Base-by-base conservation (phyloP, 306 rosid species). In the Gillenia trifoliata region DNA sequence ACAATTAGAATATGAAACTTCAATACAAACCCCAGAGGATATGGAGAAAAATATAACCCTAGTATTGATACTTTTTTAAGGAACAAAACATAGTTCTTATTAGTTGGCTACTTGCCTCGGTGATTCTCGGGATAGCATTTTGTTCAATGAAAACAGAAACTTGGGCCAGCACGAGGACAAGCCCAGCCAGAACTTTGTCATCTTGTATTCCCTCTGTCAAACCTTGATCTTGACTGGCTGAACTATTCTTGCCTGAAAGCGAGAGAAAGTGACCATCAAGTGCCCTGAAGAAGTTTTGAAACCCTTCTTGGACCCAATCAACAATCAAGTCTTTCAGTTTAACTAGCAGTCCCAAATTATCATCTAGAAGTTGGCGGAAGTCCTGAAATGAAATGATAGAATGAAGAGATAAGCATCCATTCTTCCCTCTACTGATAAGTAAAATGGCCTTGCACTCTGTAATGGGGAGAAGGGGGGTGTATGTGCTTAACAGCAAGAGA, bases 241-340 rank as follows among this genome's bases (percentile, higher is more conserved):
- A 73, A 82, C 60, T 83, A 67, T 78, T 88, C 85, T 84, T 85
- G 77, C 97, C 88, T 33, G 94, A 87, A 70, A 91, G 84, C 76
- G 75, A 79, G 75, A 77, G 74, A 83, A 94, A 90, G 64, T 73
- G 90, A 71, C 83, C 86, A 76, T 91, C 92, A 81, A 94, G 93
- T 67, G 84, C 84, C 85, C 80, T 71, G 71, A 94, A 93, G 77
- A 94, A 94, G 52, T 84, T 85, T 78, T 91, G 98, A 85, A 91
- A 89, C 79, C 95, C 98, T 87, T 90, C 98, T 88, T 91, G 94
- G 80, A 91, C 97, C 91, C 87, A 90, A 81, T 91, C 90, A 75
- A 83, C 73, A 64, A 87, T 87, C 64, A 74, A 79, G 80, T 86
- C 88, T 77, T 84, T 87, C 76, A 88, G 83, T 70, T 84, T 85